Percentiles rank a stretch among this genome's conserved stretches.
These are phyloP conservation scores for Russula foetens DNA, from an alignment of 768 basidiomycete species.

Conservation along the genomic window DNA sequence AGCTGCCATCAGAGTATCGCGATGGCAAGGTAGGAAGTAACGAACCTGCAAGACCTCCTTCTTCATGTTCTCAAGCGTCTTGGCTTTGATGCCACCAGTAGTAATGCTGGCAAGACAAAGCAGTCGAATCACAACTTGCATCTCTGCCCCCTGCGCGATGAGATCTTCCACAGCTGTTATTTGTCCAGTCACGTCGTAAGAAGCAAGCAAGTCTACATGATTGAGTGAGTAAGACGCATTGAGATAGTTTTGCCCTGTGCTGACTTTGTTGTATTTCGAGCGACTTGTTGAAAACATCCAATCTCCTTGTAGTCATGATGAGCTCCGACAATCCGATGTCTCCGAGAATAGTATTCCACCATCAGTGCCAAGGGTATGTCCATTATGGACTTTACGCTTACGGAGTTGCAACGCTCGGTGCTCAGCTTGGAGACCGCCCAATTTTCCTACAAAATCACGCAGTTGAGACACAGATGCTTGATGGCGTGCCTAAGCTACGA, in stretches of 20 bases:
- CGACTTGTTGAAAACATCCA: constrained; percentile 83
- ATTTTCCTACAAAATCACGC: constrained; percentile 89
- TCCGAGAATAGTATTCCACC: constrained; percentile 27
- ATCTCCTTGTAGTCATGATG: constrained; percentile 74
- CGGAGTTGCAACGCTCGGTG: constrained; percentile 85
- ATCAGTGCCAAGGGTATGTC: neutral
- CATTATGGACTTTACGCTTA: constrained; percentile 63
- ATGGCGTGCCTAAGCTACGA: constrained; percentile 54
- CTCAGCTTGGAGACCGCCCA: constrained; percentile 88
- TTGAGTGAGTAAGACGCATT: constrained; percentile 3
- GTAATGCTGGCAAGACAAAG: constrained; percentile 84
- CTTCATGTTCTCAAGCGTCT: constrained; percentile 80
- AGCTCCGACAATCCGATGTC: constrained; percentile 95
- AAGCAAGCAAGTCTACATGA: constrained; percentile 79
- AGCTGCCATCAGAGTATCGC: constrained; percentile 25
- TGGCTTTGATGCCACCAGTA: constrained; percentile 78
- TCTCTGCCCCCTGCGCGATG: constrained; percentile 77
- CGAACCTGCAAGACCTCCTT: constrained; percentile 80
- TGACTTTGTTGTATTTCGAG: constrained; percentile 95
- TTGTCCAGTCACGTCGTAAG: constrained; percentile 76
- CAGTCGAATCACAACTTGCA: constrained; percentile 70
- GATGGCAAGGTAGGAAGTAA: neutral
- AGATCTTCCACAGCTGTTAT: constrained; percentile 85
- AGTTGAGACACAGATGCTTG: constrained; percentile 88
- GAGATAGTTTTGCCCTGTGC: neutral